Conservation (phyloP, 805 yeast species). For the Yarrowia sp. region DNA sequence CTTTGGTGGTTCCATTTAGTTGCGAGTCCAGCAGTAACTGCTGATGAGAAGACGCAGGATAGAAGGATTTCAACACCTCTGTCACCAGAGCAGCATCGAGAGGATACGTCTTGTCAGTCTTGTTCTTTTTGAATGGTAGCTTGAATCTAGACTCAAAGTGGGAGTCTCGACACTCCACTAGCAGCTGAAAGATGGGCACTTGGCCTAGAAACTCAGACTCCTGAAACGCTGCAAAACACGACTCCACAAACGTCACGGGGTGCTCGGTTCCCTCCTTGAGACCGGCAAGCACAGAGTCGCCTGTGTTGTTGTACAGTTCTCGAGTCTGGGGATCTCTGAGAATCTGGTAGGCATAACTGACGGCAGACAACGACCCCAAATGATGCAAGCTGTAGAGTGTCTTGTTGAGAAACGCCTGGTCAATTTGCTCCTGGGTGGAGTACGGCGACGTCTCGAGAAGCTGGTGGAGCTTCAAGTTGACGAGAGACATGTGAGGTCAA, state of each 20-base stretch:
- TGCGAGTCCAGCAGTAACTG: neutral
- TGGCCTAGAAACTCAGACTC: conserved; percentile 8
- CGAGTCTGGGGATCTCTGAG: neutral
- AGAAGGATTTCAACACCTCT: neutral
- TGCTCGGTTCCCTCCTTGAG: neutral
- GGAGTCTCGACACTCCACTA: neutral
- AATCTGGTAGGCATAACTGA: conserved; percentile 9
- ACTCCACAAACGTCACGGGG: neutral
- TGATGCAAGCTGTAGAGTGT: neutral
- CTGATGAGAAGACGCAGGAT: conserved; percentile 1
- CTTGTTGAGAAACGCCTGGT: conserved; percentile 13
- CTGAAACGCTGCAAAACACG: conserved; percentile 5
- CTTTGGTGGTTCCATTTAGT: neutral
- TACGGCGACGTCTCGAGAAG: conserved; percentile 2
- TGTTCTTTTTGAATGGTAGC: neutral
- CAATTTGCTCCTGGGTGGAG: conserved; percentile 21
- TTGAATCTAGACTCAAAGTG: neutral
- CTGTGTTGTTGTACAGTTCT: conserved; percentile 7
- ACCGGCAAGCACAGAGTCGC: neutral
- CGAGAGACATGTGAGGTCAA: neutral
- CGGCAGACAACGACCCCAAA: conserved; percentile 6
- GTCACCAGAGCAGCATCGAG: neutral
- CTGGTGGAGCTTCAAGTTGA: conserved; percentile 9
- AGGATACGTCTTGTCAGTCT: neutral
- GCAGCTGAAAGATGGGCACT: neutral